Evolutionary conservation across 2,329 filamentous ascomycete genomes (phyloP), one percentile per base, ranked within the genome.

Genomic region (Daldinia sp.): DNA sequence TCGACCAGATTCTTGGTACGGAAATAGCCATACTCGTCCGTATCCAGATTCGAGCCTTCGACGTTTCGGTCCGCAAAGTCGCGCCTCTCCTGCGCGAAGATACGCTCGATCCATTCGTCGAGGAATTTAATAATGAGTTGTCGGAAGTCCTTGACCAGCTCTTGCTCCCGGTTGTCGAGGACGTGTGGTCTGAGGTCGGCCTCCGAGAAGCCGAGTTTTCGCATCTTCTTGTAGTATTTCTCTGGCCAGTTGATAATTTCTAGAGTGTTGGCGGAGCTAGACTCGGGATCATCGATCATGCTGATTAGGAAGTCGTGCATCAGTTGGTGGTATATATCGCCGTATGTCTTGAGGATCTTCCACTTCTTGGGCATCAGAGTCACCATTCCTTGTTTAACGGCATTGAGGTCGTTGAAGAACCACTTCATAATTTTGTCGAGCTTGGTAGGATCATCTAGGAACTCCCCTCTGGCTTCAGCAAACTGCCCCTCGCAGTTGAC

Each of bases 381-480:
- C 63, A 91, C 87, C 92, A 99, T 96, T 73, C 95, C 94, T 66
- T 96, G 85, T 77, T 94, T 93, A 74, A 97, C 94, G 3, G 93
- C 93, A 77, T 96, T 96, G 34, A 99, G 85, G 76, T 99, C 94
- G 79, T 98, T 97, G 81, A 98, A 99, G 78, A 89, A 99, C 95
- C 95, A 99, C 73, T 91, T 91, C 78, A 97, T 87, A 68, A 87
- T 88, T 81, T 97, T 97, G 67, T 96, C 92, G 47, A 99, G 83
- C 71, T 87, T 88, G 50, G 89, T 85, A 0, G 95, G 92, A 73
- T 98, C 93, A 34, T 90, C 90, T 54, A 94, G 79, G 76, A 99
- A 98, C 47, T 88, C 85, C 55, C 90, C 86, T 61, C 88, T 87
- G 37, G 88, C 85, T 61, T 87, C 83, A 10, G 88, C 87, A 71